Evolutionary conservation across 2,329 filamentous ascomycete genomes (phyloP).

Genomic region (Onygenales sp.): DNA sequence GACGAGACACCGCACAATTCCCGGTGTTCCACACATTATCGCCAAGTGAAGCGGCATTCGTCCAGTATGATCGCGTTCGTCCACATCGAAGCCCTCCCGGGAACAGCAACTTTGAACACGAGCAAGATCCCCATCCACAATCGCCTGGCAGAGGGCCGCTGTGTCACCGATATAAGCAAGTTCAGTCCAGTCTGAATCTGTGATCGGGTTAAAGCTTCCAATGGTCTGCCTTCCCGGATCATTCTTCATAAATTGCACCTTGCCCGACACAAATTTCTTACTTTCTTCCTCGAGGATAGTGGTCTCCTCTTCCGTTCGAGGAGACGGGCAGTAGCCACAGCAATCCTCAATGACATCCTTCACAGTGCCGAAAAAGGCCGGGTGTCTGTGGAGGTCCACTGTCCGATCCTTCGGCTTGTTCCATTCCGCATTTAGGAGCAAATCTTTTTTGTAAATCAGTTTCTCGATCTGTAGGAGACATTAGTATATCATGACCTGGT

Average conservation of each 20-base stretch:
- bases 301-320: conserved; percentile 60
- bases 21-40: conserved; percentile 55
- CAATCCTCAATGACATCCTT: conserved; percentile 71
- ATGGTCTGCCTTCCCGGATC: conserved; percentile 69
- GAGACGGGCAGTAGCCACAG: conserved; percentile 66
- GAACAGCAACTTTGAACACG: conserved; percentile 61
- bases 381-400: conserved; percentile 72
- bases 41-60: conserved; percentile 72
- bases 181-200: conserved; percentile 73
- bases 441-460: conserved; percentile 69
- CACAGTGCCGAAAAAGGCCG: conserved; percentile 71
- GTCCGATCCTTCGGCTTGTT: conserved; percentile 66
- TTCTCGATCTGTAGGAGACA: conserved; percentile 58
- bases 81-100: conserved; percentile 60
- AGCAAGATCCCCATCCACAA: conserved; percentile 63
- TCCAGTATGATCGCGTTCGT: conserved; percentile 68
- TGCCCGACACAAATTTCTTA: conserved; percentile 67
- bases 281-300: conserved; percentile 61
- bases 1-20: conserved; percentile 62
- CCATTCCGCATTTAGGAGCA: conserved; percentile 80
- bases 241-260: conserved; percentile 65
- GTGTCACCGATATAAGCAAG: conserved; percentile 85
- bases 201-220: conserved; percentile 69
- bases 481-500: conserved; percentile 25
- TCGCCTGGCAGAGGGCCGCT: conserved; percentile 66